Conservation (phyloP, 176 grass and related monocot species). For the Phoenix dactylifera region DNA sequence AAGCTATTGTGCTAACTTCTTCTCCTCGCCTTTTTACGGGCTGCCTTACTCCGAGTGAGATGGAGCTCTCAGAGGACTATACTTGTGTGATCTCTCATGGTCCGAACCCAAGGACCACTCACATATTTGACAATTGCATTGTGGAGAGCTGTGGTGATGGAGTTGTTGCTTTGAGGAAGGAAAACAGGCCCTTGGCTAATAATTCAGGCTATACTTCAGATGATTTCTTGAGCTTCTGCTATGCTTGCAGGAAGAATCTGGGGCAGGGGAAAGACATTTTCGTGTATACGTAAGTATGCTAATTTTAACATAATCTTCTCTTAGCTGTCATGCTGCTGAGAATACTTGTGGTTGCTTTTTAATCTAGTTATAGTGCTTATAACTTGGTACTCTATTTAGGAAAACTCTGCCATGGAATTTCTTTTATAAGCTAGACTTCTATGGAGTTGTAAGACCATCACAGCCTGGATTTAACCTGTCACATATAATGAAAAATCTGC, state of each 20-base stretch:
- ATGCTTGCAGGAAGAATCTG: conserved; percentile 59
- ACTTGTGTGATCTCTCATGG: conserved; percentile 59
- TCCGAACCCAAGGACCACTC: conserved; percentile 45
- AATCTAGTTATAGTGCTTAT: too few species aligned
- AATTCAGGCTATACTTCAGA: not conserved
- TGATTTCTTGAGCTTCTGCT: conserved; percentile 53
- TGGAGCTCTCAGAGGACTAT: conserved; percentile 72
- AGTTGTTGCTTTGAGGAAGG: conserved; percentile 12
- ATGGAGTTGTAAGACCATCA: too few species aligned
- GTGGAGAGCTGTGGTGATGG: conserved; percentile 23
- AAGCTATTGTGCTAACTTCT: not conserved
- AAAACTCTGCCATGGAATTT: too few species aligned
- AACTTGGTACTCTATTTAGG: too few species aligned
- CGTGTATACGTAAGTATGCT: conserved; percentile 51
- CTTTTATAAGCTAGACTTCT: too few species aligned
- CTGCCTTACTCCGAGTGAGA: conserved; percentile 26
- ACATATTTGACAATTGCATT: conserved; percentile 57
- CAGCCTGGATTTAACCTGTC: too few species aligned
- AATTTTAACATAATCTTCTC: not conserved
- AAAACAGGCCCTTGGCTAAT: not conserved
- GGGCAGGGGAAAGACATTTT: conserved; percentile 49
- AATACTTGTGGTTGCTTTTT: too few species aligned
- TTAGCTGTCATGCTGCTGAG: too few species aligned
- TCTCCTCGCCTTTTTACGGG: not conserved
- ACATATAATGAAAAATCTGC: too few species aligned